Conservation (phyloP, 345 rosid species). For the Barbarea vulgaris region DNA sequence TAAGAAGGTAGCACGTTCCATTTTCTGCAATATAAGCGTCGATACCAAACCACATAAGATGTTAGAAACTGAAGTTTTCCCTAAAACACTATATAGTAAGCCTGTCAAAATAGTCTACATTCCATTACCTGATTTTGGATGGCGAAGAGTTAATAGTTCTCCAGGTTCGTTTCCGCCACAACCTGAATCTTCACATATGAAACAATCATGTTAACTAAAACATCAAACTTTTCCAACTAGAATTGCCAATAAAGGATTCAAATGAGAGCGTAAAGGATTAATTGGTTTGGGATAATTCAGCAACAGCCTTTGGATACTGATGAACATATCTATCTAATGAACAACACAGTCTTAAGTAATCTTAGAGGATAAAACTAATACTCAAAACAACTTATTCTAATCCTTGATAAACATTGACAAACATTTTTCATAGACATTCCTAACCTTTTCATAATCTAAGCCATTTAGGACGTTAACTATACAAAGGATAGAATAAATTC, state of each 20-base stretch:
- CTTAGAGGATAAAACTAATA: not conserved
- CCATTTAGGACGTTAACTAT: not conserved
- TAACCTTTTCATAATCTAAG: not conserved
- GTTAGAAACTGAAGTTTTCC: not conserved
- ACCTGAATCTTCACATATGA: slow-evolving; percentile 39
- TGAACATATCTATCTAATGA: not conserved
- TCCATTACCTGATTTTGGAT: slow-evolving; percentile 83
- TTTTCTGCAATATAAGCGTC: slow-evolving; percentile 47
- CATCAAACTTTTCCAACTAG: not conserved
- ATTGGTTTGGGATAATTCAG: not conserved
- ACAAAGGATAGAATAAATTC: not conserved
- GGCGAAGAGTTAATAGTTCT: slow-evolving; percentile 59
- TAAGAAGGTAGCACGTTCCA: slow-evolving; percentile 56
- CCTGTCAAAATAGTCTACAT: not conserved
- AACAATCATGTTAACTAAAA: not conserved
- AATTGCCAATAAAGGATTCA: not conserved
- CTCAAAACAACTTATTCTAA: not conserved
- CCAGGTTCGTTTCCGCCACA: slow-evolving; percentile 44
- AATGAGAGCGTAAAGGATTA: not conserved
- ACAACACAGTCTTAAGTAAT: not conserved
- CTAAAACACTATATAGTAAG: not conserved
- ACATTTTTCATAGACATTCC: not conserved
- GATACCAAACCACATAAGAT: not conserved
- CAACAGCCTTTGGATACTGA: not conserved
- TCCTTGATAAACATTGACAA: not conserved